Conservation (phyloP, 352 stramenopile species). For the Globisporangium polare region DNA sequence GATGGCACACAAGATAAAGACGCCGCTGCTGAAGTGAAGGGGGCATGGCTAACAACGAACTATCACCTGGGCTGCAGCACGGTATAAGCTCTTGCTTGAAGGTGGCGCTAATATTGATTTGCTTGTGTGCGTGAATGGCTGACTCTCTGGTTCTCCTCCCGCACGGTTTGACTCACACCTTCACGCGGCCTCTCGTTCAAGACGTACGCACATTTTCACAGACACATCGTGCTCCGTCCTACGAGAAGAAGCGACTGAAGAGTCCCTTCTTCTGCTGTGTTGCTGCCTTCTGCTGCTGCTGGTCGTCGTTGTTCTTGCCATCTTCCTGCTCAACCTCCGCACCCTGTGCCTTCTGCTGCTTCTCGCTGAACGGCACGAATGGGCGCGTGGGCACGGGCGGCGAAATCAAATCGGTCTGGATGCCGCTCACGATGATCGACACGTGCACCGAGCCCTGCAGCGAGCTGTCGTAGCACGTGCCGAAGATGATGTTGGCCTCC, state of each 20-base stretch:
- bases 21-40: too few relatives aligned
- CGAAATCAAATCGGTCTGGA: slow-evolving; percentile 82
- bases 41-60: background rate
- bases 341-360: slow-evolving; percentile 14
- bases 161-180: background rate
- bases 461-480: slow-evolving; percentile 83
- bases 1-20: background rate
- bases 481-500: slow-evolving; percentile 89
- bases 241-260: slow-evolving; percentile 77
- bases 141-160: too few relatives aligned
- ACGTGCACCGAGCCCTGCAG: slow-evolving; percentile 80
- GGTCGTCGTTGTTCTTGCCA: slow-evolving; percentile 8
- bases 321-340: slow-evolving; percentile 11
- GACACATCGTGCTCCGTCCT: slow-evolving; percentile 5
- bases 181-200: background rate
- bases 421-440: slow-evolving; percentile 87
- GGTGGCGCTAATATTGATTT: slow-evolving; percentile 9
- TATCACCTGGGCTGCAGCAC: too few relatives aligned
- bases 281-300: slow-evolving; percentile 19
- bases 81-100: too few relatives aligned
- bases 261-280: slow-evolving; percentile 38
- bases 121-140: background rate
- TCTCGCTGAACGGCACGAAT: slow-evolving; percentile 45
- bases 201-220: background rate
- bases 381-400: slow-evolving; percentile 53